Percentiles rank a stretch among this genome's conserved stretches.
Conservation (phyloP, 768 basidiomycete species). For the Tephrocybe sp. region DNA sequence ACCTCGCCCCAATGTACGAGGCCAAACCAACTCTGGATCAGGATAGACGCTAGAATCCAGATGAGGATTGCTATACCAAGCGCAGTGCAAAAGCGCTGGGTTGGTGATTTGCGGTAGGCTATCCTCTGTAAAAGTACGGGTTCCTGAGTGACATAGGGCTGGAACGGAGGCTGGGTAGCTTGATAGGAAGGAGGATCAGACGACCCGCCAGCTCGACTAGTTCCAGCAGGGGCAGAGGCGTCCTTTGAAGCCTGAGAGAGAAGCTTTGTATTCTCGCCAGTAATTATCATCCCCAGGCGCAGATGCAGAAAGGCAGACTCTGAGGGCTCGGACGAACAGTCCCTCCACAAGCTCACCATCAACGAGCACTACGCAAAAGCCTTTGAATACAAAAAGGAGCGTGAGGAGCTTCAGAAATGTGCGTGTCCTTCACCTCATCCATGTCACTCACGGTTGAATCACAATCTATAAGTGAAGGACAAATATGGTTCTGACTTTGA, state of each 20-base stretch:
- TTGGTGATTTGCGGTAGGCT: constrained; percentile 14
- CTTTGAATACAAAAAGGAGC: constrained; percentile 78
- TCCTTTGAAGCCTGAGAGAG: neutral
- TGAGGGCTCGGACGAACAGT: constrained; percentile 41
- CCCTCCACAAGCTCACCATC: constrained; percentile 54
- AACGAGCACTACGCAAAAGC: constrained; percentile 81
- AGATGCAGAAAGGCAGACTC: constrained; percentile 29
- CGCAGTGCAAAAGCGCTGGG: constrained; percentile 22
- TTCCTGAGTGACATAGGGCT: constrained; percentile 5
- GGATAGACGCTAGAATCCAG: constrained; percentile 19
- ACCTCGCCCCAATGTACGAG: constrained; percentile 12
- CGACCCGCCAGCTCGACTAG: neutral
- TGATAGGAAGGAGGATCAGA: constrained; percentile 14
- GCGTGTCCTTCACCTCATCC: constrained; percentile 25
- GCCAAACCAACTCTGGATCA: constrained; percentile 17
- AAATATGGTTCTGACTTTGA: constrained; percentile 81
- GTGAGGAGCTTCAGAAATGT: constrained; percentile 82
- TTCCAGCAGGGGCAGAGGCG: neutral
- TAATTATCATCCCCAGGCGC: constrained; percentile 12
- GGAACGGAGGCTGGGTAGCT: constrained; percentile 1
- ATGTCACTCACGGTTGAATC: constrained; percentile 2
- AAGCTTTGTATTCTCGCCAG: constrained; percentile 12
- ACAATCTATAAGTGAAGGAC: constrained; percentile 65
- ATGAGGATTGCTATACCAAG: constrained; percentile 18
- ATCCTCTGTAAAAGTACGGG: neutral